These are phyloP conservation scores for Lactuca saligna DNA, from an alignment of 129 eudicot species.

Conservation along the genomic window DNA sequence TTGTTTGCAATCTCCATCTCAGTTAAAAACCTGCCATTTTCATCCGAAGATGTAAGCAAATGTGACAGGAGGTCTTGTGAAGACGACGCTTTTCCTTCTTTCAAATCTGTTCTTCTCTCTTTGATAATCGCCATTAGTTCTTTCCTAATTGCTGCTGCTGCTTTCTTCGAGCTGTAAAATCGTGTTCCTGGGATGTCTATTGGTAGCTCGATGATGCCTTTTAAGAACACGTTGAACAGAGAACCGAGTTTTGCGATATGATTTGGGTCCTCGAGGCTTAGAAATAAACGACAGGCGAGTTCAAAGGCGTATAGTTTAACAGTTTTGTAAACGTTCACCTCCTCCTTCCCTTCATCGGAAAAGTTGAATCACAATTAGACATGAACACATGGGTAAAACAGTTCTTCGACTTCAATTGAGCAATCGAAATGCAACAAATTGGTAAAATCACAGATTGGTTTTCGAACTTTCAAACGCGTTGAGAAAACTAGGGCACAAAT, in stretches of 20 bases:
- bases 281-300: constrained; percentile 58
- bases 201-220: constrained; percentile 54
- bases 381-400: neutral
- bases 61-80: constrained; percentile 50
- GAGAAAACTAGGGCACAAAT: too few relatives aligned
- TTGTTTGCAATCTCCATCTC: constrained; percentile 46
- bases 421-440: too few relatives aligned
- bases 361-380: neutral
- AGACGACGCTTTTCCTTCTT: constrained; percentile 24
- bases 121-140: constrained; percentile 27
- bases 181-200: constrained; percentile 57
- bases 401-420: too few relatives aligned
- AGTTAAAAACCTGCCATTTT: constrained; percentile 45
- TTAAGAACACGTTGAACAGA: constrained; percentile 45
- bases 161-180: constrained; percentile 42
- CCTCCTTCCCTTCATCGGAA: constrained; percentile 43
- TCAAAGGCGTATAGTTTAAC: constrained; percentile 52
- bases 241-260: constrained; percentile 38
- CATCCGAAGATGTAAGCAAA: constrained; percentile 43
- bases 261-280: constrained; percentile 43
- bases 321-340: constrained; percentile 43
- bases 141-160: constrained; percentile 36
- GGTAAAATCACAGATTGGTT: too few relatives aligned
- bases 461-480: too few relatives aligned
- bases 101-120: constrained; percentile 34